phyloP scores from a whole-genome alignment of 345 rosid species.

The Aegle marmelos region DNA sequence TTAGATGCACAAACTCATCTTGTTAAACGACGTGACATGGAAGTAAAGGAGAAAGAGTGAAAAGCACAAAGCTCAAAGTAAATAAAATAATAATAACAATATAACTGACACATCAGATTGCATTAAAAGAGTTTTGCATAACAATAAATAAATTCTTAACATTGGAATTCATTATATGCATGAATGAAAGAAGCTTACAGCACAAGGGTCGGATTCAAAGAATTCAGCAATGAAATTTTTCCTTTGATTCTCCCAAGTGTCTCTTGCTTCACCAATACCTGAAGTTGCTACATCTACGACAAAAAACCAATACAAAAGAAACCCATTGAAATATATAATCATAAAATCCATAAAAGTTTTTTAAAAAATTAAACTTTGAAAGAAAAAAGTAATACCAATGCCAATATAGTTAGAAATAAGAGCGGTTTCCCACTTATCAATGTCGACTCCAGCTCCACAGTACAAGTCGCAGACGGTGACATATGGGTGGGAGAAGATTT shows the following conservation, averaged over 20 bases:
- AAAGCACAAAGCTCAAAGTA: too few species aligned
- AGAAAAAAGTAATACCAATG: slow-evolving; percentile 45
- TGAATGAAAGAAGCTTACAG: slow-evolving; percentile 30
- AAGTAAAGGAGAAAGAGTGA: too few species aligned
- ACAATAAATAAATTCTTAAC: neutral
- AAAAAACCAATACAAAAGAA: neutral
- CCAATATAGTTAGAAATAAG: slow-evolving; percentile 75
- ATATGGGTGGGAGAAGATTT: slow-evolving; percentile 84
- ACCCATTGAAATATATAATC: neutral
- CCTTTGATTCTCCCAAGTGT: slow-evolving; percentile 79
- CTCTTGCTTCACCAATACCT: slow-evolving; percentile 54
- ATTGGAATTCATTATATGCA: neutral
- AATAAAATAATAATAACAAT: too few species aligned
- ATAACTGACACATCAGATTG: too few species aligned
- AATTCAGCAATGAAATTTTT: slow-evolving; percentile 67
- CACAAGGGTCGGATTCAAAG: slow-evolving; percentile 82
- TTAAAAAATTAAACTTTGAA: neutral
- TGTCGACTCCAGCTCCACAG: slow-evolving; percentile 67
- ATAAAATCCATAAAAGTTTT: neutral
- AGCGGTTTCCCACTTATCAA: slow-evolving; percentile 76
- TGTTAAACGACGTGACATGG: too few species aligned
- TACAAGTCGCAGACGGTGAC: slow-evolving; percentile 90
- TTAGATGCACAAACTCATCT: neutral
- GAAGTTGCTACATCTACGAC: slow-evolving; percentile 54
- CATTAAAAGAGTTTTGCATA: too few species aligned